Evolutionary conservation across 179 eudicot species (phyloP).

Genomic region (Beta corolliflora): DNA sequence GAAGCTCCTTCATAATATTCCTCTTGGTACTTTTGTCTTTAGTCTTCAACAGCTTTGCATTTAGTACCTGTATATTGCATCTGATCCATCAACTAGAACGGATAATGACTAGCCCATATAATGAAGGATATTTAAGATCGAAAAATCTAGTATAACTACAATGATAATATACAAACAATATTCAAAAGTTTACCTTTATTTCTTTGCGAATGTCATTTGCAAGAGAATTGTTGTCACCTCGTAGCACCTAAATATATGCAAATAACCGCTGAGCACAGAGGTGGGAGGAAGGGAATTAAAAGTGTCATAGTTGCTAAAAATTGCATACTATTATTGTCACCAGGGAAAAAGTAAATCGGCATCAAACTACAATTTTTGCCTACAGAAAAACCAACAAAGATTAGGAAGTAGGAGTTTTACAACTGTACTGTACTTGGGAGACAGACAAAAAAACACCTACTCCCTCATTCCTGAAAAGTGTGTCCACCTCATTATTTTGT

Average conservation of each 20-base stretch:
- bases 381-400: background rate
- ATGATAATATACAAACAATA: background rate
- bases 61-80: conserved; percentile 61
- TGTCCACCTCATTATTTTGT: background rate
- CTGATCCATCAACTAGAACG: conserved; percentile 21
- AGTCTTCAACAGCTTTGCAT: conserved; percentile 83
- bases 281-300: background rate
- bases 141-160: background rate
- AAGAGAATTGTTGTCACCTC: conserved; percentile 93
- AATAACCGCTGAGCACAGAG: conserved; percentile 16
- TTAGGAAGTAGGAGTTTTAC: background rate
- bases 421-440: background rate
- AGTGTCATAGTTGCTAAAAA: background rate
- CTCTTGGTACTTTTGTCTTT: conserved; percentile 85
- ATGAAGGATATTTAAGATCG: background rate
- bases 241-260: conserved; percentile 65
- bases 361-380: background rate
- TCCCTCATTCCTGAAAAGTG: background rate
- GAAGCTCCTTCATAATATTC: conserved; percentile 89
- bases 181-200: conserved; percentile 67
- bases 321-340: background rate
- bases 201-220: conserved; percentile 99
- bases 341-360: background rate
- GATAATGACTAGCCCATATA: conserved; percentile 8
- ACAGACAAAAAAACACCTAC: background rate